These are phyloP conservation scores for Phoma herbarum DNA, from an alignment of 2,329 filamentous ascomycete species.

Conservation along the genomic window DNA sequence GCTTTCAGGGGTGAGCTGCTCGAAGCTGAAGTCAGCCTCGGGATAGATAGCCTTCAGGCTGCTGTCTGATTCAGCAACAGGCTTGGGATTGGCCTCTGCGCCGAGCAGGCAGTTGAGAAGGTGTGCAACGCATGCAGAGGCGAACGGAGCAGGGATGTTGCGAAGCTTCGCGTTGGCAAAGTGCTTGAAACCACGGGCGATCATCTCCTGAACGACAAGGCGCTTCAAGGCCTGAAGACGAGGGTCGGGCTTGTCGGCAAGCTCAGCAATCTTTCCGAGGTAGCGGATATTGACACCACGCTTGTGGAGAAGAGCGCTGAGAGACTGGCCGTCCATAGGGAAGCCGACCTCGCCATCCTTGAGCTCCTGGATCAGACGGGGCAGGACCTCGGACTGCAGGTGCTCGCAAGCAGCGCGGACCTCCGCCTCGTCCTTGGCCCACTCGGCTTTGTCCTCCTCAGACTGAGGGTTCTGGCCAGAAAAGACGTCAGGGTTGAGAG, in stretches of 20 bases:
- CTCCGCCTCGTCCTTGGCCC: conserved; percentile 84
- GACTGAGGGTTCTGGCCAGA: conserved; percentile 91
- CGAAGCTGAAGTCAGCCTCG: conserved; percentile 83
- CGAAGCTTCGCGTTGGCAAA: conserved; percentile 80
- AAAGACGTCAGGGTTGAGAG: conserved; percentile 94
- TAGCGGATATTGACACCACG: conserved; percentile 97
- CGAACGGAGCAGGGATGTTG: conserved; percentile 79
- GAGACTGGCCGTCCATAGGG: conserved; percentile 96
- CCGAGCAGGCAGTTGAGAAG: conserved; percentile 94
- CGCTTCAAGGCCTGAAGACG: conserved; percentile 79
- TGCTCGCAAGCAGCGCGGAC: conserved; percentile 85
- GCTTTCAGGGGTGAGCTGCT: conserved; percentile 76
- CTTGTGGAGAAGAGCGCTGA: conserved; percentile 90
- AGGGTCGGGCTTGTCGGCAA: conserved; percentile 66
- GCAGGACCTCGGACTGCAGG: conserved; percentile 79
- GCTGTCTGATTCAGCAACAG: conserved; percentile 78
- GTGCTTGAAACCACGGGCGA: conserved; percentile 96
- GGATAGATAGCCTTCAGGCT: conserved; percentile 78
- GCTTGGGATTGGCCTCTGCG: conserved; percentile 76
- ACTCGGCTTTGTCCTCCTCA: conserved; percentile 85
- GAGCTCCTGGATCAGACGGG: conserved; percentile 85
- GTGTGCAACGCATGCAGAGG: conserved; percentile 82
- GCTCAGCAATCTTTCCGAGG: conserved; percentile 80
- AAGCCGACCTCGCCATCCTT: conserved; percentile 94
- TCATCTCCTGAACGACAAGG: conserved; percentile 89